phyloP scores from a whole-genome alignment of 2,329 filamentous ascomycete species.

The Venturia oleaginea region DNA sequence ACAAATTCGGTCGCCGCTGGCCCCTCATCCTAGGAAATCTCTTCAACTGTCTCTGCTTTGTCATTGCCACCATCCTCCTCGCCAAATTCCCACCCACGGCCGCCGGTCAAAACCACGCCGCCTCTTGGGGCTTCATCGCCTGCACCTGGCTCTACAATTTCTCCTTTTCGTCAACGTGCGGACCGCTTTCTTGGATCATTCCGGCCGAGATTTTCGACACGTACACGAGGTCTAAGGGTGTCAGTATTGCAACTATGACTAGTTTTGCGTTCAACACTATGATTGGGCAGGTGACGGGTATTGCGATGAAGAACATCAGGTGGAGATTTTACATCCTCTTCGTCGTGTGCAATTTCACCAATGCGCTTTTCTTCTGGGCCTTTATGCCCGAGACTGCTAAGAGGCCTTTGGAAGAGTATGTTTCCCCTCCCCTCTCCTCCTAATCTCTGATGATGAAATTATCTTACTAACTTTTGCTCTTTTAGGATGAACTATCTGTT shows the following conservation, averaged over 20 bases:
- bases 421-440: conserved; percentile 46
- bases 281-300: conserved; percentile 60
- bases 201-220: conserved; percentile 71
- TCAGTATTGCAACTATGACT: conserved; percentile 64
- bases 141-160: conserved; percentile 38
- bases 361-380: conserved; percentile 58
- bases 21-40: conserved; percentile 65
- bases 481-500: conserved; percentile 37
- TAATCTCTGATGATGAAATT: not conserved
- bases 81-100: conserved; percentile 53
- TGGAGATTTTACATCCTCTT: conserved; percentile 54
- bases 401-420: conserved; percentile 59
- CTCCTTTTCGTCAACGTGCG: conserved; percentile 15
- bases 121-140: conserved; percentile 66
- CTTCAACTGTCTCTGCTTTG: conserved; percentile 62
- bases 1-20: conserved; percentile 61
- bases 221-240: conserved; percentile 63
- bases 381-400: conserved; percentile 58
- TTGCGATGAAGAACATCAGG: conserved; percentile 46
- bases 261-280: conserved; percentile 70
- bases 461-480: not conserved
- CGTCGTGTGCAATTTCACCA: conserved; percentile 59
- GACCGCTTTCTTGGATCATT: conserved; percentile 40
- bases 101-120: conserved; percentile 33
- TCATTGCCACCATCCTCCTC: conserved; percentile 52